These are phyloP conservation scores for Tolypocladium capitatum DNA, from an alignment of 2,329 filamentous ascomycete species.

Conservation along the genomic window DNA sequence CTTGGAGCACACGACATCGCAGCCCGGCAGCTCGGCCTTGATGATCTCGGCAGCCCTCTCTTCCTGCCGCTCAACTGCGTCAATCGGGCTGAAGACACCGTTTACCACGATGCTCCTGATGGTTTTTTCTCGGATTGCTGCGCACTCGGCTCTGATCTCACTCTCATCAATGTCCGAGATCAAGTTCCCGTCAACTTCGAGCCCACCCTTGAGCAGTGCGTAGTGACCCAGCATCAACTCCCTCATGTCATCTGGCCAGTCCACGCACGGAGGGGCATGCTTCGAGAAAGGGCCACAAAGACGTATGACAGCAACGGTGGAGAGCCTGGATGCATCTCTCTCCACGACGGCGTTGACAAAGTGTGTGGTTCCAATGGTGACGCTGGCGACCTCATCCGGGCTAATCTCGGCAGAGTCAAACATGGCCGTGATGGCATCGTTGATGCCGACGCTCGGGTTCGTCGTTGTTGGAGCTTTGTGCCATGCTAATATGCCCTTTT, in stretches of 20 bases:
- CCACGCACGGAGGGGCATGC: slow-evolving; percentile 34
- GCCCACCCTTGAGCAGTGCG: slow-evolving; percentile 32
- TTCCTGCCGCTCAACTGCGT: slow-evolving; percentile 33
- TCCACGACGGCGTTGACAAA: slow-evolving; percentile 47
- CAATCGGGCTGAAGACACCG: slow-evolving; percentile 40
- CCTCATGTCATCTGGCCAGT: slow-evolving; percentile 38
- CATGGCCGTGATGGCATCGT: slow-evolving; percentile 29
- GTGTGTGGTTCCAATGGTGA: slow-evolving; percentile 43
- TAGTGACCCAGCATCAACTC: slow-evolving; percentile 31
- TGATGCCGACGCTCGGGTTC: slow-evolving; percentile 33
- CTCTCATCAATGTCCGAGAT: slow-evolving; percentile 31
- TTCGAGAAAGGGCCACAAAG: slow-evolving; percentile 41
- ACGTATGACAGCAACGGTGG: slow-evolving; percentile 38
- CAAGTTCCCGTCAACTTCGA: slow-evolving; percentile 36
- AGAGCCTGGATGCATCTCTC: slow-evolving; percentile 32
- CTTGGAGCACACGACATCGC: slow-evolving; percentile 35
- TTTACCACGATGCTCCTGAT: slow-evolving; percentile 34
- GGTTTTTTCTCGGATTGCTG: slow-evolving; percentile 23
- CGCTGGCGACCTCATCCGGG: slow-evolving; percentile 27
- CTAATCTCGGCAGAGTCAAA: slow-evolving; percentile 20
- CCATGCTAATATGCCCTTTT: slow-evolving; percentile 33
- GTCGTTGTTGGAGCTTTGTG: slow-evolving; percentile 35
- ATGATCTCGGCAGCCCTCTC: slow-evolving; percentile 32
- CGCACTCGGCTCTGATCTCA: slow-evolving; percentile 26
- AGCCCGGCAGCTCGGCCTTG: slow-evolving; percentile 22